Base-by-base conservation (phyloP, 495 filamentous ascomycete genomes). In the Aspergillus cristatus region DNA sequence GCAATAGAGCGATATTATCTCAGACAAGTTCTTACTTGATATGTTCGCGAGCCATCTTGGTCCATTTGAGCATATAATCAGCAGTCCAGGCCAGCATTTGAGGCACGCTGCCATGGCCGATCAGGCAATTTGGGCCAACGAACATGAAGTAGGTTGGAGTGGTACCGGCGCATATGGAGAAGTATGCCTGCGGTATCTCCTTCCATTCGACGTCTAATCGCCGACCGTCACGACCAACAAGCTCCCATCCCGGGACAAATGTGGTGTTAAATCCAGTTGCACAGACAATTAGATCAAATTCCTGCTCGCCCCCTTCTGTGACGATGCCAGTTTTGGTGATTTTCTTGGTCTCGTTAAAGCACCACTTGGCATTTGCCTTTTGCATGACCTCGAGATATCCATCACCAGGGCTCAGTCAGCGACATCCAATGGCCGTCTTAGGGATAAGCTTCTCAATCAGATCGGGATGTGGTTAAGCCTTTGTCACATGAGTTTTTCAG, bases 71-170 rank as follows among this genome's bases (percentile, higher is more conserved):
- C 3, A 70, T 62, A 26, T 68, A 71, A 32, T 65, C 63, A 1
- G 49, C 50, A 25, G 56, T 58, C 46, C 56, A 62, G 47, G 72
- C 68, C 31, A 75, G 58, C 43, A 63, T 64, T 33, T 67, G 55
- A 12, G 69, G 62, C 6, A 81, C 55, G 2, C 69, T 72, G 1
- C 74, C 74, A 25, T 67, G 68, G 1, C 71, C 67, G 7, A 74
- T 61, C 0, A 62, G 60, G 17, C 61, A 64, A 38, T 79, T 71
- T 0, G 76, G 76, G 3, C 78, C 78, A 18, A 67, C 61, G 28
- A 79, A 54, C 49, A 65, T 63, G 37, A 74, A 65, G 13, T 60
- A 66, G 38, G 73, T 73, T 0, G 71, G 68, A 29, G 68, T 61
- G 3, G 54, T 47, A 16, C 48, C 50, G 3, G 51, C 55, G 15